Conservation (phyloP, 768 basidiomycete genomes). For the Tylopilus intermedius region DNA sequence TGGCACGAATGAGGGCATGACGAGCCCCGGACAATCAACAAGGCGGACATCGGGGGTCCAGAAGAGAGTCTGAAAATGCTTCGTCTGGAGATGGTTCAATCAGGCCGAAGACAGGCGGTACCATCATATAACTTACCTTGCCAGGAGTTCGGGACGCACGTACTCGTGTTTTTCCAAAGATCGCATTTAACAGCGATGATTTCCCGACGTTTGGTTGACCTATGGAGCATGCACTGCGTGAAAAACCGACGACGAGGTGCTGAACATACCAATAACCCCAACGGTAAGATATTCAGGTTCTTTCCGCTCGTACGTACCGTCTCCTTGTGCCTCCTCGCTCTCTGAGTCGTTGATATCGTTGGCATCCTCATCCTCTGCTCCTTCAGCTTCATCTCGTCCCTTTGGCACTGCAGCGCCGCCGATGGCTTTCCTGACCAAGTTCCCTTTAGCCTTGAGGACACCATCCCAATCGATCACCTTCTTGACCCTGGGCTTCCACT, state of each 20-base stretch:
- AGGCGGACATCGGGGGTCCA: constrained; percentile 83
- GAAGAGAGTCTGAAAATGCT: constrained; percentile 92
- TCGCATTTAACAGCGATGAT: constrained; percentile 84
- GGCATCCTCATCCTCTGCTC: constrained; percentile 22
- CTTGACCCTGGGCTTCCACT: constrained; percentile 67
- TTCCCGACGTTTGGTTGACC: constrained; percentile 97
- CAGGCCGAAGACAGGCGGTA: neutral
- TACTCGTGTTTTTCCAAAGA: constrained; percentile 77
- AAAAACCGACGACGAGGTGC: neutral
- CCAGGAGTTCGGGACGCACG: constrained; percentile 83
- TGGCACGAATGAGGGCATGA: constrained; percentile 78
- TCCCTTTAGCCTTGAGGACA: constrained; percentile 43
- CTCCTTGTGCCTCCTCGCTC: constrained; percentile 13
- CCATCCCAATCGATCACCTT: constrained; percentile 69
- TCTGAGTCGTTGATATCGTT: constrained; percentile 5
- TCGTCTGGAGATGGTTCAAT: constrained; percentile 51
- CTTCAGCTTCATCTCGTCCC: constrained; percentile 7
- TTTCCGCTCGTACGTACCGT: constrained; percentile 21
- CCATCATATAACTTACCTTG: constrained; percentile 45
- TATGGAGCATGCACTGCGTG: constrained; percentile 18
- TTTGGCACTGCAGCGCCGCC: constrained; percentile 39
- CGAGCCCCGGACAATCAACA: constrained; percentile 93
- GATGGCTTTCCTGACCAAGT: constrained; percentile 41
- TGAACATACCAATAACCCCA: constrained; percentile 63
- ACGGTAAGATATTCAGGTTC: constrained; percentile 67